phyloP scores from a whole-genome alignment of 2,329 filamentous ascomycete genomes.

The Chrysosphaeria jannelii region DNA sequence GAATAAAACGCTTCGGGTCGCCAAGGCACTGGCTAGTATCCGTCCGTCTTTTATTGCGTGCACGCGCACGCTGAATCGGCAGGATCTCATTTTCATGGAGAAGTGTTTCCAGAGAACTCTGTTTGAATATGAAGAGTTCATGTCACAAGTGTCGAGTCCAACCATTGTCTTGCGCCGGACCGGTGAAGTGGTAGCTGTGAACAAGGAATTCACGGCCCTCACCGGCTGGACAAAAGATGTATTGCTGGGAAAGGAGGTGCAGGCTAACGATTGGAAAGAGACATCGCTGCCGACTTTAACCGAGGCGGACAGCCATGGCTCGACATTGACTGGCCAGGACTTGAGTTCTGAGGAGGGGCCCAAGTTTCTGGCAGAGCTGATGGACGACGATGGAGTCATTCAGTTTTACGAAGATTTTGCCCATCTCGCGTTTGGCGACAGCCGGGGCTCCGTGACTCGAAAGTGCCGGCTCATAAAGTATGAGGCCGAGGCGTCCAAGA shows the following conservation, averaged over 20 bases:
- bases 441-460: constrained; percentile 54
- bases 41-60: constrained; percentile 82
- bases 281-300: background rate
- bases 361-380: constrained; percentile 70
- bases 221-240: constrained; percentile 87
- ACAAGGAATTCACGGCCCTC: constrained; percentile 86
- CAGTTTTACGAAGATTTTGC: constrained; percentile 94
- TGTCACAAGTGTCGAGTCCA: constrained; percentile 64
- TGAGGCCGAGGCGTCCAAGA: constrained; percentile 19
- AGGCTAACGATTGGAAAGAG: constrained; percentile 52
- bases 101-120: constrained; percentile 84
- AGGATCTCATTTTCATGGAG: constrained; percentile 91
- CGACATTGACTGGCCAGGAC: no score
- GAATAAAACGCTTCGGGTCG: constrained; percentile 53
- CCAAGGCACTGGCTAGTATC: constrained; percentile 64
- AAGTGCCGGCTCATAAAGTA: constrained; percentile 78
- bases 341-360: constrained; percentile 18
- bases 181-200: constrained; percentile 80
- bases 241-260: constrained; percentile 59
- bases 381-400: constrained; percentile 79
- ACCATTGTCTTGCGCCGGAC: constrained; percentile 78
- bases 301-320: no score
- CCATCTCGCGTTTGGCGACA: constrained; percentile 72
- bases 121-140: constrained; percentile 79
- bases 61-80: constrained; percentile 58